Evolutionary conservation across 352 stramenopile species (phyloP), one percentile per base, ranked within the genome.

Genomic region (Pythium plurisporium): DNA sequence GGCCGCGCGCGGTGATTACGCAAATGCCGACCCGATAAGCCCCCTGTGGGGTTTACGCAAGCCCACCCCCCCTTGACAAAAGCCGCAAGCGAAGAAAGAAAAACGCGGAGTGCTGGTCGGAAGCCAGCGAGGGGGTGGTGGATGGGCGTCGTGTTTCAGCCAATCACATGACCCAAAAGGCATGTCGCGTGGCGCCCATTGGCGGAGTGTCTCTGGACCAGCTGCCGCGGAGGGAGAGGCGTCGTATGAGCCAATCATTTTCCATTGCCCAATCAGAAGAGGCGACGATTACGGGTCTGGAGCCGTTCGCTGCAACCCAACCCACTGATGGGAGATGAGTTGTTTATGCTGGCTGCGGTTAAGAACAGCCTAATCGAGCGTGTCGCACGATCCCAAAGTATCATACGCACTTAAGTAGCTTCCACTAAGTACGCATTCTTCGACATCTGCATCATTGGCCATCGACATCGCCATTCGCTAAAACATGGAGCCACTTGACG

Each of bases 221-320:
- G 36, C 5, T 48, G 49, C 5, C 17, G 27, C 33, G 20, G 22
- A 8, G 30, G 52, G 43, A 43, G 31, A 44, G 33, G 47, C 5
- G 22, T 45, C 29, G 53, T 62, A 67, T 67, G 60, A 67, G 52
- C 60, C 60, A 68, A 68, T 68, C 61, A 68, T 55, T 68, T 45
- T 22, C 31, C 12, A 38, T 23, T 20, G 26, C 26, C 53, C 61
- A 68, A 63, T 68, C 40, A 56, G 31, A 54, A 31, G 5, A 5
- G 40, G 1, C n/a, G 14, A 45, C 15, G 59, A 57, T 66, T 66
- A 66, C 59, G 59, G 40, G 38, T n/a, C n/a, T n/a, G n/a, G n/a
- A n/a, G n/a, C n/a, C n/a, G n/a, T n/a, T n/a, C n/a, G n/a, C n/a
- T n/a, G n/a, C n/a, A n/a, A n/a, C n/a, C n/a, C n/a, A n/a, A n/a